Base-by-base conservation (phyloP, 441 rosid genomes). In the Capsella rubella region DNA sequence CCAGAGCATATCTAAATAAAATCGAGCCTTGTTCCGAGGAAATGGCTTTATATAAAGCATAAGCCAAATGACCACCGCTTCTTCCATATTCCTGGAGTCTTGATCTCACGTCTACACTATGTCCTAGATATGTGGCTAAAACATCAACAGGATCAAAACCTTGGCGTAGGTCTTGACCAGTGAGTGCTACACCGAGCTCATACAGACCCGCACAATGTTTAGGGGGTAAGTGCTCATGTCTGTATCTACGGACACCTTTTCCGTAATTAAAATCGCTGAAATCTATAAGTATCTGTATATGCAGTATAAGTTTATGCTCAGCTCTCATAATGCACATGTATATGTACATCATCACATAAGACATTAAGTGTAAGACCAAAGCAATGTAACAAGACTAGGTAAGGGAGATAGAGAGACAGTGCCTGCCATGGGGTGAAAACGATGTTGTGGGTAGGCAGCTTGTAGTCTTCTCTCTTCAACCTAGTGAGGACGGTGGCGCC, bases 81-180 rank as follows among this genome's bases (percentile, higher is more conserved):
- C 97, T 85, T 29, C 96, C 98, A 70, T 93, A 91, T n/a, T 67
- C 42, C 81, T 93, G 98, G 28, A 93, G 92, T 49, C 97, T 79
- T 35, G 84, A 82, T 73, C 91, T 83, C 6, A 90, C 90, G 69
- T 60, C 84, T 28, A 87, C 96, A 31, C 92, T 89, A 80, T 90
- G 87, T 15, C 98, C 98, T 25, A 90, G 75, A 65, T 93, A 91
- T 12, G 77, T 87, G 63, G 78, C 88, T 27, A 79, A 79, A 28
- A 86, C 69, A 13, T 64, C 72, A 29, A 79, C 79, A 0, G 79
- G 79, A 45, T 79, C 81, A 35, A 86, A 76, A 85, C 82, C 89
- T 12, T 65, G 65, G 47, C 49, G 9, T 60, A 37, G 77, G 25
- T 80, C 77, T 13, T 74, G 18, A 1, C 53, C 35, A 35, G 55